Base-by-base conservation (phyloP, 139 green algal species). In the Tetradesmus obliquus region DNA sequence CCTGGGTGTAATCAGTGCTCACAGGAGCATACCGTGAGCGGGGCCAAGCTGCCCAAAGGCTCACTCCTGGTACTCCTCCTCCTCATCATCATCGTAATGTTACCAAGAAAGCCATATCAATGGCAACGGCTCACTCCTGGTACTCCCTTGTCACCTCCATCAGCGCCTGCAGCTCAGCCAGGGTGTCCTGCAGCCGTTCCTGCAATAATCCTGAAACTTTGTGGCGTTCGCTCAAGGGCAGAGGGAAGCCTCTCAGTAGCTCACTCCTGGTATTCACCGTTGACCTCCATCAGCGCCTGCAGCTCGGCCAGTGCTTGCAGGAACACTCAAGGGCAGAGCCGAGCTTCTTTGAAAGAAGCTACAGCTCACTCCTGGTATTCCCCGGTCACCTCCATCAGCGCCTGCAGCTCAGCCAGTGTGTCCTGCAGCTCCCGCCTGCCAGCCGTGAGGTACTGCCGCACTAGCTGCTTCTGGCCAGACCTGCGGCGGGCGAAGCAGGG, bases 391-490 rank as follows among this genome's bases (percentile, higher is more conserved):
- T 79, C 88, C 85, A 89, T 84, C n/a, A 79, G 62, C 10, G 8
- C 32, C 51, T 89, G 88, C 71, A 98, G 88, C 51, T 93, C 86
- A 24, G 57, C 53, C 88, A 98, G 93, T 76, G 97, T 92, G 2
- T 58, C 24, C 32, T 88, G 15, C 88, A 98, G 92, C 91, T 96
- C 93, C 12, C 53, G 13, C 58, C 91, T 93, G 3, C 92, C 94
- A 0, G 94, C 76, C 24, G 91, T 84, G 60, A 98, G 91, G 62
- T 96, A 98, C 0, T 91, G 91, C 15, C 97, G 91, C 3, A 93
- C 93, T 69, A 98, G 79, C 32, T 74, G 92, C 94, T 98, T 98
- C 87, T 98, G 97, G 0, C 92, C 94, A 12, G 94, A 92, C 15
- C 66, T 76, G 66, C 66, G 32, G 32, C 32, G 32, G 32, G 32